Base-by-base conservation (phyloP, 2,329 filamentous ascomycete genomes). In the Juglanconis sp. region DNA sequence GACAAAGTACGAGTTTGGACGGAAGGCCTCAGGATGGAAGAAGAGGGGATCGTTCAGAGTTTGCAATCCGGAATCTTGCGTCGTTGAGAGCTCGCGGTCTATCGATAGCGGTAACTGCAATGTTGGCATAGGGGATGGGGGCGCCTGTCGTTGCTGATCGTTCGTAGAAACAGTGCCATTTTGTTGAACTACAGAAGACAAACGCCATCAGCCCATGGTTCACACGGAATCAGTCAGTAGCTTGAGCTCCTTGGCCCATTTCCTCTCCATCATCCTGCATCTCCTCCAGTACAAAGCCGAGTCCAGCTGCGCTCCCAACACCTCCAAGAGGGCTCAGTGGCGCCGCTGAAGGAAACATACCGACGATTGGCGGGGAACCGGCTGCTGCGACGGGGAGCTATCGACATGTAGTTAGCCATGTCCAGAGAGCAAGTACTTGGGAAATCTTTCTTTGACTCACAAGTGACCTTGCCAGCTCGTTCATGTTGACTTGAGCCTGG, bases 1-100 rank as follows among this genome's bases (percentile, higher is more conserved):
- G 40, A 86, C 77, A 64, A 88, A 89, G 30, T 82, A 78, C 1
- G 81, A 81, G 67, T 90, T 89, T 3, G 83, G 83, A 54, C 86
- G 81, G 56, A 88, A 87, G 0, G 79, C 80, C 0, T 82, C 77
- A 1, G 86, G 85, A 56, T 77, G 77, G 53, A 81, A 70, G 56
- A 78, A 78, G 6, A 71, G 64, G 0, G 71, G 67, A 30, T 68
- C 66, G 5, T 35, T 35, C 35, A 31, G 15, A 17, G 30, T 35
- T 36, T 35, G 55, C 4, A 40, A n/a, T 44, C 30, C 36, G 32
- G 44, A 47, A 15, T 64, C 55, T 17, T 59, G 53, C n/a, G 52
- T 49, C 13, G 13, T 46, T 10, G n/a, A 52, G 24, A n/a, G 17
- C 9, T 38, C 24, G 35, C 44, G 58, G 11, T 54, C 56, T 31